Conservation (phyloP, 352 stramenopile genomes). For the Aphanomyces invadans region DNA sequence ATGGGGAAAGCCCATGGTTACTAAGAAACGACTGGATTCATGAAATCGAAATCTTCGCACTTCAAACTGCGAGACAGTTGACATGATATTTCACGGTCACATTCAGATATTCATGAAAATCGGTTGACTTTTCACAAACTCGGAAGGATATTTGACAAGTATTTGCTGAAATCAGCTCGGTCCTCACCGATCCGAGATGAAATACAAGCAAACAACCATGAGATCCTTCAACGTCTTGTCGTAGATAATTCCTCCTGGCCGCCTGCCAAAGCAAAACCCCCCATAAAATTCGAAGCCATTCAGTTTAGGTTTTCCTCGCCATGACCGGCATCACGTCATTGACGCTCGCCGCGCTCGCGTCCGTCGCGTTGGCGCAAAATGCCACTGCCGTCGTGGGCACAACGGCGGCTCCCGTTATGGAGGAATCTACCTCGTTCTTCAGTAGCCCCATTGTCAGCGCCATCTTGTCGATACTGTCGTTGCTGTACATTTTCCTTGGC, state of each 20-base stretch:
- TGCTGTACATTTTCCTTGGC: slow-evolving; percentile 76
- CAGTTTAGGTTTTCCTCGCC: too few species aligned
- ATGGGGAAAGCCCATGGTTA: too few species aligned
- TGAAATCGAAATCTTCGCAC: too few species aligned
- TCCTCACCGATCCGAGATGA: too few species aligned
- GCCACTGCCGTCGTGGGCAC: background rate
- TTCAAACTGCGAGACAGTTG: too few species aligned
- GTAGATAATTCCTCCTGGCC: background rate
- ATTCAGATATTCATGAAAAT: too few species aligned
- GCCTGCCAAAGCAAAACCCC: background rate
- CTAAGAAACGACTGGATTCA: too few species aligned
- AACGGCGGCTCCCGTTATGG: background rate
- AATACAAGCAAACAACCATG: background rate
- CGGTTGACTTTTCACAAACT: too few species aligned
- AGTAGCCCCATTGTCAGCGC: background rate
- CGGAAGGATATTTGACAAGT: too few species aligned
- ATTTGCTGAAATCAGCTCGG: too few species aligned
- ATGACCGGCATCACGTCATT: background rate
- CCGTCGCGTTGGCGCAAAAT: background rate
- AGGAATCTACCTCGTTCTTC: background rate
- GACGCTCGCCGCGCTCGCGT: background rate
- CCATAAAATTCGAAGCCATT: background rate
- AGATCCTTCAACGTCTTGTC: background rate
- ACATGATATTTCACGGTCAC: too few species aligned
- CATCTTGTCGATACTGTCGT: slow-evolving; percentile 45